Percentiles rank a stretch among this genome's conserved stretches.
phyloP scores from a whole-genome alignment of 352 stramenopile genomes.

The Pythium phragmiticola region DNA sequence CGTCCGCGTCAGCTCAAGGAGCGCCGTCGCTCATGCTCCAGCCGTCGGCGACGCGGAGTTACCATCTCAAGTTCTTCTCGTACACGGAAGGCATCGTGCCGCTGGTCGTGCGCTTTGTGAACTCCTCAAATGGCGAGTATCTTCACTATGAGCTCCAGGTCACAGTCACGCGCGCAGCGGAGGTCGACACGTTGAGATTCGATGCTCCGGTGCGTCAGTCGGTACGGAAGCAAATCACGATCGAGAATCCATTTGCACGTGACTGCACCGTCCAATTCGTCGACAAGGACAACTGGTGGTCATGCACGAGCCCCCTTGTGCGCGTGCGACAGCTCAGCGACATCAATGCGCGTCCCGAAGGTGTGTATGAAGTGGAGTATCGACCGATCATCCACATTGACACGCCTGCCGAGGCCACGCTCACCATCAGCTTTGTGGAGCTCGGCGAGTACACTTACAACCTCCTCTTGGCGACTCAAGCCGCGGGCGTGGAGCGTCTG shows the following conservation, averaged over 20 bases:
- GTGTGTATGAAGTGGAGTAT: slow-evolving; percentile 90
- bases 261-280: slow-evolving; percentile 53
- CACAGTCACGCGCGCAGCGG: slow-evolving; percentile 50
- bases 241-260: slow-evolving; percentile 87
- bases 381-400: slow-evolving; percentile 67
- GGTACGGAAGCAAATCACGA: slow-evolving; percentile 77
- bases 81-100: slow-evolving; percentile 73
- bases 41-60: slow-evolving; percentile 54
- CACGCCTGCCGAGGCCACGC: slow-evolving; percentile 39
- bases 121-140: slow-evolving; percentile 84
- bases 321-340: slow-evolving; percentile 69
- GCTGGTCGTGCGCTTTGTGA: slow-evolving; percentile 78
- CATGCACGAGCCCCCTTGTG: slow-evolving; percentile 63
- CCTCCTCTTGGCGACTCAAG: slow-evolving; percentile 73
- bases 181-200: slow-evolving; percentile 79
- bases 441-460: slow-evolving; percentile 90
- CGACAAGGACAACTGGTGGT: slow-evolving; percentile 77
- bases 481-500: slow-evolving; percentile 56
- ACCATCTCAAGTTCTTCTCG: slow-evolving; percentile 87
- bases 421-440: slow-evolving; percentile 83
- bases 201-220: slow-evolving; percentile 85
- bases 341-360: slow-evolving; percentile 73
- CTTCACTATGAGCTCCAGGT: slow-evolving; percentile 62
- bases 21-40: slow-evolving; percentile 69
- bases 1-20: slow-evolving; percentile 64